Conservation (phyloP, 2,329 filamentous ascomycete species). For the Gnomoniopsis smithogilvyi region DNA sequence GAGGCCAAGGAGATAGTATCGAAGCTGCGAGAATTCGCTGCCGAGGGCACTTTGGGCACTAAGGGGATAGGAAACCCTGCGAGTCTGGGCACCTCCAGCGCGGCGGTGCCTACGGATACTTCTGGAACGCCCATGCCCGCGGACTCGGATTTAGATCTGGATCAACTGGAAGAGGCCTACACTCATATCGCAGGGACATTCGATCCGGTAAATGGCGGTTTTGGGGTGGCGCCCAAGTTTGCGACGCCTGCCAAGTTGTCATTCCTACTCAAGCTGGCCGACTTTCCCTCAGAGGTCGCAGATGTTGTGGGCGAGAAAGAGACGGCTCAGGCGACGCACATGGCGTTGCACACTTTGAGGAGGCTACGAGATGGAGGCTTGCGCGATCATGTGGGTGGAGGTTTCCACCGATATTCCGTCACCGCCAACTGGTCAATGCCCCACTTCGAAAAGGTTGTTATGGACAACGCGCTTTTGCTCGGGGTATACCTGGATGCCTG, state of each 20-base stretch:
- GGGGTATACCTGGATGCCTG: constrained; percentile 85
- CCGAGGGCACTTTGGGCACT: constrained; percentile 73
- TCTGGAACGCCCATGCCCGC: constrained; percentile 10
- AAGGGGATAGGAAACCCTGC: constrained; percentile 29
- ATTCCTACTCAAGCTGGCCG: constrained; percentile 73
- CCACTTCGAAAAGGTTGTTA: constrained; percentile 96
- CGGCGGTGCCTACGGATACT: constrained; percentile 18
- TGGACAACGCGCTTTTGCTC: constrained; percentile 85
- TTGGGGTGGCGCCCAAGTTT: constrained; percentile 81
- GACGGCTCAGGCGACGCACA: constrained; percentile 68
- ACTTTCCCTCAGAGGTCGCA: constrained; percentile 68
- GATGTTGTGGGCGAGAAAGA: constrained; percentile 87
- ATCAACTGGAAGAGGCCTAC: constrained; percentile 87
- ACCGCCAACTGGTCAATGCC: constrained; percentile 91
- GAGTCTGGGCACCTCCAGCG: constrained; percentile 26
- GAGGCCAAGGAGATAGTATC: constrained; percentile 79
- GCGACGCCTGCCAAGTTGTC: constrained; percentile 81
- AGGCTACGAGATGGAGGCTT: constrained; percentile 61
- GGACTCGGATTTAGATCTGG: constrained; percentile 75
- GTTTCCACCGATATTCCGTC: constrained; percentile 75
- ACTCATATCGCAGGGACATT: constrained; percentile 77
- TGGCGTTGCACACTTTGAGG: constrained; percentile 77
- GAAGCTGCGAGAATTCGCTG: constrained; percentile 82
- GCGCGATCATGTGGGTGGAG: constrained; percentile 54
- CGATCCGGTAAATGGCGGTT: constrained; percentile 76